Base-by-base conservation (phyloP, 75 land plant genomes). In the Chamaecyparis obtusa region DNA sequence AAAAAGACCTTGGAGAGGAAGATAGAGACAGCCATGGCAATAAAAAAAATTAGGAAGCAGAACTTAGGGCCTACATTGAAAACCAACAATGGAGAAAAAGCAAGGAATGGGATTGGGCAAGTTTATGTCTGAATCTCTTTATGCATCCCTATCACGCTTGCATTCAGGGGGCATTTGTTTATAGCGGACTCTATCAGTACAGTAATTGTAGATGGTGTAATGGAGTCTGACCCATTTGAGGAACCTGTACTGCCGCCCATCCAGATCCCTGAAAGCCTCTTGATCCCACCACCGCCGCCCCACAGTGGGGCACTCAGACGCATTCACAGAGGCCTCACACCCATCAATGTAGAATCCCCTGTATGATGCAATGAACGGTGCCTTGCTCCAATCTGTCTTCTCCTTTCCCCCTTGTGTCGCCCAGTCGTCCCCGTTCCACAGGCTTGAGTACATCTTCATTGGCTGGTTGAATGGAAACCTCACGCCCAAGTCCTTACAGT, bases 381-480 rank as follows among this genome's bases (percentile, higher is more conserved):
- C 91, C 13, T 88, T 75, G 36, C 84, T 87, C 93, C 93, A 93
- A 69, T 93, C 84, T 0, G 92, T 89, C 89, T 93, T 93, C 85
- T 89, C 91, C 32, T 89, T 76, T 3, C 94, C 94, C 1, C 93
- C 94, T 21, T 86, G 77, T 1, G 94, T 93, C 0, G 94, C 94
- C 94, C 94, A 93, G 37, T 88, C 69, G 37, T 92, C 93, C 3
- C 87, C 94, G 54, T 92, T 90, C 94, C 94, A 93, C 36, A 93
- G 79, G 88, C 93, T 92, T 13, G 90, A 85, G 86, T 91, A 92
- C 51, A 93, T 87, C 46, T 87, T 87, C 90, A 91, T 92, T 49
- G 93, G 93, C 86, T 92, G 88, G 77, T 87, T 88, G 74, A 81
- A 87, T 0, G 93, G 93, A 87, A 71, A 93, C 24, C 91, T 36